Percentiles rank a stretch among this genome's conserved stretches.
Conservation (phyloP, 2,329 filamentous ascomycete species). For the Penicillium frequentans region DNA sequence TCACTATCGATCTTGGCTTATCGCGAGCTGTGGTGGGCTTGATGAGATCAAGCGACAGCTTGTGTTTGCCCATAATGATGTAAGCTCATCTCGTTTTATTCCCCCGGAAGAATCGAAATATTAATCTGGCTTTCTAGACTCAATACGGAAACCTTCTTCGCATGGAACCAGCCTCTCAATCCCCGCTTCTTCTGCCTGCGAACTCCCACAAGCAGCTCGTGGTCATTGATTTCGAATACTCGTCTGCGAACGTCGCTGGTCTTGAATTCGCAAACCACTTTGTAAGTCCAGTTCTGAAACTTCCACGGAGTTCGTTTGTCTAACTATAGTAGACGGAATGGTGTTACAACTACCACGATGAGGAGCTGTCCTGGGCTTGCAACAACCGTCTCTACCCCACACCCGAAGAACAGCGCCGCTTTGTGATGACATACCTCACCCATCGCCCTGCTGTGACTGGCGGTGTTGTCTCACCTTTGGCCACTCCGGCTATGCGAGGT, state of each 20-base stretch:
- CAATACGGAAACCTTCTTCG: slow-evolving; percentile 98
- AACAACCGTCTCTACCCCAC: slow-evolving; percentile 72
- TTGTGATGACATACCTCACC: slow-evolving; percentile 81
- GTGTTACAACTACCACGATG: slow-evolving; percentile 95
- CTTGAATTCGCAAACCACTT: slow-evolving; percentile 98
- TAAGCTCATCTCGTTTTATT: slow-evolving; percentile 47
- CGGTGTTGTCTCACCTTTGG: slow-evolving; percentile 24
- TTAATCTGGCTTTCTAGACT: slow-evolving; percentile 58
- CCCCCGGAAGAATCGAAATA: not conserved
- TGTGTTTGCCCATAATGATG: slow-evolving; percentile 97
- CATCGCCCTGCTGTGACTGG: slow-evolving; percentile 63
- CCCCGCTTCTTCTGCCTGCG: slow-evolving; percentile 80
- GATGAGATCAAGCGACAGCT: slow-evolving; percentile 70
- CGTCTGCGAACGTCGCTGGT: slow-evolving; percentile 81
- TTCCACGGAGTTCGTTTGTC: not conserved
- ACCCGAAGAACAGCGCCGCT: slow-evolving; percentile 76
- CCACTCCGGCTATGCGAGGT: slow-evolving; percentile 51
- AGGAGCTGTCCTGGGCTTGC: slow-evolving; percentile 64
- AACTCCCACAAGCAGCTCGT: slow-evolving; percentile 96
- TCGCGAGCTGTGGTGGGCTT: slow-evolving; percentile 67
- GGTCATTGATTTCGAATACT: slow-evolving; percentile 98
- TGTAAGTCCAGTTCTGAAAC: slow-evolving; percentile 45
- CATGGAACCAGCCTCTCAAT: slow-evolving; percentile 67
- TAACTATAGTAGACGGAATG: slow-evolving; percentile 67
- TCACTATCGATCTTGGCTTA: slow-evolving; percentile 74